Evolutionary conservation across 306 rosid genomes (phyloP).

Genomic region (Glycine soja): DNA sequence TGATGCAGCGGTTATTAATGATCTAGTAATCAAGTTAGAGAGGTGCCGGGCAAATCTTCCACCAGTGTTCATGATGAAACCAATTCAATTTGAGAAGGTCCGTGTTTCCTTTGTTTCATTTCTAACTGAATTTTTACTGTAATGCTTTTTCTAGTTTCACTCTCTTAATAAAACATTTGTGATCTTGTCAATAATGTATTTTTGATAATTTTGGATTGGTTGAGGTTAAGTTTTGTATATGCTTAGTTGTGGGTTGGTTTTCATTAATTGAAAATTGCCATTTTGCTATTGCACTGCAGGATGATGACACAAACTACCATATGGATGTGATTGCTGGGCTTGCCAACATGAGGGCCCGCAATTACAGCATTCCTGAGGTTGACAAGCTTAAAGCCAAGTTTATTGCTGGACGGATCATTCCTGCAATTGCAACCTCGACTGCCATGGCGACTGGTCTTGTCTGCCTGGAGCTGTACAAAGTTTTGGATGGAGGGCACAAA

Average conservation of each 20-base stretch:
- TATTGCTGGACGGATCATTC: constrained; percentile 93
- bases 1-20: constrained; percentile 75
- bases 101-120: not conserved
- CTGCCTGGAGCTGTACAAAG: constrained; percentile 94
- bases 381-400: constrained; percentile 94
- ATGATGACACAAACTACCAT: constrained; percentile 88
- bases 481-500: constrained; percentile 76
- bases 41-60: constrained; percentile 56
- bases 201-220: not conserved
- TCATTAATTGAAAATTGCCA: not conserved
- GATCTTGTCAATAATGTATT: not conserved
- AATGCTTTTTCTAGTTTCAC: not conserved
- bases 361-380: constrained; percentile 89
- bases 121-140: not conserved
- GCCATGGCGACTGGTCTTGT: constrained; percentile 98
- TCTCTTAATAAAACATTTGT: not conserved
- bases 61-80: constrained; percentile 78
- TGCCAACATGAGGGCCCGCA: constrained; percentile 94
- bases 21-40: constrained; percentile 63
- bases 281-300: constrained; percentile 58
- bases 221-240: not conserved
- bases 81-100: constrained; percentile 90
- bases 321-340: constrained; percentile 92
- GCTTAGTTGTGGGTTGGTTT: not conserved
- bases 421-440: constrained; percentile 95